These are phyloP conservation scores for Iodosphaeria phyllophila DNA, from an alignment of 2,329 filamentous ascomycete genomes.

Conservation along the genomic window DNA sequence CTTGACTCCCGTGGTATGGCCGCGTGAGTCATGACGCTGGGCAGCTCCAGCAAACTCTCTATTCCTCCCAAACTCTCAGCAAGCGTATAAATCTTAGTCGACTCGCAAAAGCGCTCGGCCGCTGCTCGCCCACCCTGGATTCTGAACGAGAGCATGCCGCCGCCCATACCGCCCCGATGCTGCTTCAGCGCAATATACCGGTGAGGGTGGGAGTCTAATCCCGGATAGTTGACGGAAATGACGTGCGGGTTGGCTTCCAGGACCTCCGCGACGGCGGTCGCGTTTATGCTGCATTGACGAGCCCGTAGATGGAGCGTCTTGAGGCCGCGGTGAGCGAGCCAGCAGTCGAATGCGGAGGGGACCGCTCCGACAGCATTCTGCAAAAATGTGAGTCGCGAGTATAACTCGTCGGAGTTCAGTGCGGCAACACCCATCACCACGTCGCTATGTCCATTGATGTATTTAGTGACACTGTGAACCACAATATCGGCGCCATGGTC, in stretches of 20 bases:
- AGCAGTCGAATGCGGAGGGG: conserved; percentile 88
- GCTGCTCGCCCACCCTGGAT: conserved; percentile 72
- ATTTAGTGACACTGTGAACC: conserved; percentile 94
- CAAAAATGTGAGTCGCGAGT: conserved; percentile 65
- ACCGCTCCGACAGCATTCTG: conserved; percentile 96
- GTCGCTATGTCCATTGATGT: conserved; percentile 95
- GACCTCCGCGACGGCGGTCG: conserved; percentile 53
- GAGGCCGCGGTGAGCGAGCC: conserved; percentile 90
- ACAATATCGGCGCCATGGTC: conserved; percentile 93
- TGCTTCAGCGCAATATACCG: conserved; percentile 72
- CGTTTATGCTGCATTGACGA: conserved; percentile 68
- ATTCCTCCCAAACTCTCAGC: conserved; percentile 87
- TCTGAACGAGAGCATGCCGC: conserved; percentile 95
- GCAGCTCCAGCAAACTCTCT: conserved; percentile 81
- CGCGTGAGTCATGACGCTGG: conserved; percentile 90
- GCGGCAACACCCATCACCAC: conserved; percentile 96
- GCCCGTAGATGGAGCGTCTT: conserved; percentile 94
- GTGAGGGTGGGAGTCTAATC: conserved; percentile 73
- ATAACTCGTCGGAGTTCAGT: conserved; percentile 72
- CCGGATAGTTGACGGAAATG: conserved; percentile 87
- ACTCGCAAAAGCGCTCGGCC: conserved; percentile 81
- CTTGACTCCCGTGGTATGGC: conserved; percentile 82
- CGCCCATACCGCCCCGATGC: conserved; percentile 85
- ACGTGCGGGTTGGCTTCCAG: conserved; percentile 70
- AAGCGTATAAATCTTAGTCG: conserved; percentile 76